phyloP scores from a whole-genome alignment of 1,139 yeast genomes.

The Debaryomyces sp. region DNA sequence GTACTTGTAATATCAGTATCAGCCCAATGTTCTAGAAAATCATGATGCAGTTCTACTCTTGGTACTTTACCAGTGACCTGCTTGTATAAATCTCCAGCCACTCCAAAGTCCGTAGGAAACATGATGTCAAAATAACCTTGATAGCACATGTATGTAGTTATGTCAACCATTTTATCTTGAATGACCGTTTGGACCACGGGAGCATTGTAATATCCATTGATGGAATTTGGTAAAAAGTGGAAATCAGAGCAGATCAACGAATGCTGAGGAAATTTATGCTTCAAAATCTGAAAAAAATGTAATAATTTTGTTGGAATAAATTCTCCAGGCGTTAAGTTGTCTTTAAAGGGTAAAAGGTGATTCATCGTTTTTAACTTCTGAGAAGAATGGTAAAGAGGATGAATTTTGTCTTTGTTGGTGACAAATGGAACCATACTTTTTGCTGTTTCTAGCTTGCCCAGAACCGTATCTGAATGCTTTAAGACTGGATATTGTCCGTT shows the following conservation, averaged over 20 bases:
- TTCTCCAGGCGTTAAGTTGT: constrained; percentile 72
- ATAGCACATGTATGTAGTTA: constrained; percentile 73
- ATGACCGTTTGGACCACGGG: constrained; percentile 87
- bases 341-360: constrained; percentile 59
- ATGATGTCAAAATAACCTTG: constrained; percentile 87
- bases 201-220: constrained; percentile 63
- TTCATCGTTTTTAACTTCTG: constrained; percentile 32
- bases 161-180: constrained; percentile 67
- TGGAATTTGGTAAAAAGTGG: constrained; percentile 60
- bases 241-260: constrained; percentile 75
- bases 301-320: constrained; percentile 77
- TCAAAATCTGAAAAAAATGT: constrained; percentile 66
- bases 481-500: constrained; percentile 42
- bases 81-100: constrained; percentile 63
- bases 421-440: constrained; percentile 36
- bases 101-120: constrained; percentile 79
- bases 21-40: constrained; percentile 72
- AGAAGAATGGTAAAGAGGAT: constrained; percentile 44
- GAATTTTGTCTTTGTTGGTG: constrained; percentile 35
- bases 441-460: constrained; percentile 25
- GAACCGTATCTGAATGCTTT: constrained; percentile 21
- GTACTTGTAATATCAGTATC: constrained; percentile 70
- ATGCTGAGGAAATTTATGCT: constrained; percentile 74
- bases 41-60: constrained; percentile 58
- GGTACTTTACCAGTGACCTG: constrained; percentile 67